These are phyloP conservation scores for Suhomyces guaymorum DNA, from an alignment of 1,139 yeast species.

Conservation along the genomic window DNA sequence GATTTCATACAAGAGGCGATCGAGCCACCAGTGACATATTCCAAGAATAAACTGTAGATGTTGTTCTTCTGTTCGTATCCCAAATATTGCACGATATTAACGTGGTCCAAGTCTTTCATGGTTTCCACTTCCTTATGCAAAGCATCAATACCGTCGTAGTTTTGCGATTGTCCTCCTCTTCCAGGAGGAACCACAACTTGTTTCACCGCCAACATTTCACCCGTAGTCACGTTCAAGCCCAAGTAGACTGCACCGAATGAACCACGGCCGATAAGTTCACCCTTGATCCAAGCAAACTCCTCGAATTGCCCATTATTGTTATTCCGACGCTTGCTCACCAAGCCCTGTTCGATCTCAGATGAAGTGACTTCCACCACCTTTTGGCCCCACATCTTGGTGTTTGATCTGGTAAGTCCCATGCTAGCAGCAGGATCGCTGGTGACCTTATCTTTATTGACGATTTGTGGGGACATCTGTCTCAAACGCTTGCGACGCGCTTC, in stretches of 20 bases:
- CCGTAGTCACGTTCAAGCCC: conserved; percentile 92
- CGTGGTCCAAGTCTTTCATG: conserved; percentile 89
- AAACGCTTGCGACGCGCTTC: conserved; percentile 73
- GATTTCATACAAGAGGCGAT: conserved; percentile 83
- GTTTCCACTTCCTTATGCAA: conserved; percentile 90
- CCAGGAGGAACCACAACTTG: conserved; percentile 74
- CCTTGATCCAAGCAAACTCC: conserved; percentile 97
- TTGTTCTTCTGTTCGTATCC: conserved; percentile 83
- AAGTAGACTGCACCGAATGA: conserved; percentile 95
- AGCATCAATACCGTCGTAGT: conserved; percentile 70
- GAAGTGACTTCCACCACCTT: conserved; percentile 89
- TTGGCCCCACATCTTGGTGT: conserved; percentile 98
- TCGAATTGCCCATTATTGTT: conserved; percentile 64
- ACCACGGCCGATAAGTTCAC: conserved; percentile 95
- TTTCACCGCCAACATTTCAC: conserved; percentile 98
- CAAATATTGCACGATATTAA: conserved; percentile 90
- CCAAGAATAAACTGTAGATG: conserved; percentile 82
- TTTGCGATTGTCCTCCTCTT: not conserved
- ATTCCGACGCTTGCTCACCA: conserved; percentile 60
- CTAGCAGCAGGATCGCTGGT: conserved; percentile 66
- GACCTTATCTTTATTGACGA: conserved; percentile 77
- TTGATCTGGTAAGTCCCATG: conserved; percentile 58
- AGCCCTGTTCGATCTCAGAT: conserved; percentile 58
- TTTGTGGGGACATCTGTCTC: conserved; percentile 45
- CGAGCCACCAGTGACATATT: conserved; percentile 97